Evolutionary conservation across 2,329 filamentous ascomycete genomes (phyloP).

Genomic region (Epicoccum nigrum): DNA sequence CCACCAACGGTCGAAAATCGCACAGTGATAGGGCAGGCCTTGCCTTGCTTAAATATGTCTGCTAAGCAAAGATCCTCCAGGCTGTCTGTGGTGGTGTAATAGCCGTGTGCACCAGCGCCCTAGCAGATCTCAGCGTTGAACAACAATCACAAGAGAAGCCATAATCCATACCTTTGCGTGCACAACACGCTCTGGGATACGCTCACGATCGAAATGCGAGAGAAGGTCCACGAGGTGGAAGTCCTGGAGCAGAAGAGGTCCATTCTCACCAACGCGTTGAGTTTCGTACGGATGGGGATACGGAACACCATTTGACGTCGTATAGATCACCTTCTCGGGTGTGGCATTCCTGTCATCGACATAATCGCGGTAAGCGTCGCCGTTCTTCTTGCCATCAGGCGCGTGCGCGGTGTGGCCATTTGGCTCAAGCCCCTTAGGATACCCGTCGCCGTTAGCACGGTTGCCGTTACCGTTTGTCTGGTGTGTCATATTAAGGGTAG

Average conservation of each 20-base stretch:
- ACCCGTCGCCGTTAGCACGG: constrained; percentile 16
- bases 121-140: background rate
- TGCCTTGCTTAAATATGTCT: constrained; percentile 64
- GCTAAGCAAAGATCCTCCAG: constrained; percentile 55
- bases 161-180: constrained; percentile 51
- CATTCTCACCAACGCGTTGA: constrained; percentile 63
- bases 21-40: constrained; percentile 69
- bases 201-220: constrained; percentile 58
- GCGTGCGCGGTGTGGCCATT: constrained; percentile 24
- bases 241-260: constrained; percentile 62
- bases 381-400: constrained; percentile 37
- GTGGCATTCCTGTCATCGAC: constrained; percentile 53
- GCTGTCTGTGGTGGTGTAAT: constrained; percentile 55
- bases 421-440: constrained; percentile 14
- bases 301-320: constrained; percentile 63
- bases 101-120: constrained; percentile 56
- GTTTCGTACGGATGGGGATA: constrained; percentile 64
- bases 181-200: constrained; percentile 59
- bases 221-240: constrained; percentile 58
- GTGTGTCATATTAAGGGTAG: constrained; percentile 7
- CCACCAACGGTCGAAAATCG: constrained; percentile 80
- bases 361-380: constrained; percentile 51
- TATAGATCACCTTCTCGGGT: constrained; percentile 57
- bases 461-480: constrained; percentile 4
- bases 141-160: background rate